Evolutionary conservation across 2,329 filamentous ascomycete genomes (phyloP), one percentile per base, ranked within the genome.

Genomic region (Fusarium euwallaceae): DNA sequence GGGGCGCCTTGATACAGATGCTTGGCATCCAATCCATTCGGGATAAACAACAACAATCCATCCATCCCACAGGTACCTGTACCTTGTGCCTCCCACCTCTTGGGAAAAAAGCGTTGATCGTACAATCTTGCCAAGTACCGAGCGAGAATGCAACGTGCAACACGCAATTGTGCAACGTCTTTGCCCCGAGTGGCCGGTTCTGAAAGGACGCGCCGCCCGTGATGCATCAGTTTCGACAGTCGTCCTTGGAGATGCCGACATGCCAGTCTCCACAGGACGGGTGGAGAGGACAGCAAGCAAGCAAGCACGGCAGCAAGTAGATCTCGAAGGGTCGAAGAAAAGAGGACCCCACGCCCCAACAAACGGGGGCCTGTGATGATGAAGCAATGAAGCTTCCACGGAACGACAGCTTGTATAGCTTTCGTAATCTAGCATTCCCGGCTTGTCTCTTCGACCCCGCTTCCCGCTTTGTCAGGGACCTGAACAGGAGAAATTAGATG

Each of bases 21-120:
- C 37, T 48, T 48, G 29, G 39, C 45, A 10, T 61, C 60, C 22
- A 27, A n/a, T 16, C 59, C 60, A 43, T 65, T 74, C 59, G 36
- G 72, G 64, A 43, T 58, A 62, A 74, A 74, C 72, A 66, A 75
- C 63, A 75, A 75, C 70, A 73, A 71, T 34, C 66, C 16, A 69
- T 36, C 71, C 59, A 58, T 53, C 10, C 48, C 27, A 53, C 48
- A 53, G 41, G 39, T 61, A 43, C 41, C 59, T 43, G 37, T 39
- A 59, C 55, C 9, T 22, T 22, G 43, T 59, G 32, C 53, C 53
- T 32, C 16, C n/a, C 41, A 45, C 45, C 22, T 51, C 45, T 32
- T 48, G 24, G 24, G 8, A 29, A 14, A 34, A 53, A n/a, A 51
- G 45, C 48, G 48, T 53, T 61, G 34, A 53, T 63, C 61, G 61